Conservation (phyloP, 1,284 basidiomycete species). For the Farysia itapuensis region DNA sequence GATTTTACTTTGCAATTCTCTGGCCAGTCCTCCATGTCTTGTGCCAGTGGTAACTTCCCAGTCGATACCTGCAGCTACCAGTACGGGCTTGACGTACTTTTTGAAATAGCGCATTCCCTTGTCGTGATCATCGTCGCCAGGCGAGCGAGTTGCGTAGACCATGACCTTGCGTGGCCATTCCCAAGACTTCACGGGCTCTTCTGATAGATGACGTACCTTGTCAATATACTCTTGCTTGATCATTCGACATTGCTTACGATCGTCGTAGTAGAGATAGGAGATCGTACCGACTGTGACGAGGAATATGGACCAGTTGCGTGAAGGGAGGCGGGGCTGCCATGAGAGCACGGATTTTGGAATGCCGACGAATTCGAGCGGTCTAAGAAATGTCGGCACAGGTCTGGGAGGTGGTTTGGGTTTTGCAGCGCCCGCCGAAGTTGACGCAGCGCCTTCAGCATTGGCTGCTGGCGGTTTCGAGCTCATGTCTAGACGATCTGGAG, state of each 20-base stretch:
- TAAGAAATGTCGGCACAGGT: constrained; percentile 39
- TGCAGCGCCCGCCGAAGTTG: constrained; percentile 1
- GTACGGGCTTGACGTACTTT: constrained; percentile 94
- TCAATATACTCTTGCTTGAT: constrained; percentile 79
- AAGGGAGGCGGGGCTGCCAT: constrained; percentile 69
- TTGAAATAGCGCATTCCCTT: constrained; percentile 83
- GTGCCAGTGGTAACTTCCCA: constrained; percentile 81
- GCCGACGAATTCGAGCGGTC: constrained; percentile 63
- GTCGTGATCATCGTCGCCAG: constrained; percentile 89
- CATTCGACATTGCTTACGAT: constrained; percentile 74
- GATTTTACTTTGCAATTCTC: constrained; percentile 73
- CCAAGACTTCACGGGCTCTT: constrained; percentile 69
- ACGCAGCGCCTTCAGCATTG: constrained; percentile 1
- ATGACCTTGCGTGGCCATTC: constrained; percentile 78
- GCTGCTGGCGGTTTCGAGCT: constrained; percentile 6
- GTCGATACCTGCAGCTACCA: constrained; percentile 91
- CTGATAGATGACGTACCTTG: constrained; percentile 74
- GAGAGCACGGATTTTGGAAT: constrained; percentile 62
- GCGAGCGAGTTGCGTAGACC: constrained; percentile 86
- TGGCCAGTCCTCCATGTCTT: constrained; percentile 78
- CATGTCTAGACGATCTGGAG: not conserved
- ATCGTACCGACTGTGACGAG: constrained; percentile 73
- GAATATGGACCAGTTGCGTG: constrained; percentile 91
- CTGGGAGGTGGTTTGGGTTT: constrained; percentile 25
- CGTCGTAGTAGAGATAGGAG: constrained; percentile 77